These are phyloP conservation scores for Citrus trifoliata DNA, from an alignment of 345 rosid genomes.

Conservation along the genomic window DNA sequence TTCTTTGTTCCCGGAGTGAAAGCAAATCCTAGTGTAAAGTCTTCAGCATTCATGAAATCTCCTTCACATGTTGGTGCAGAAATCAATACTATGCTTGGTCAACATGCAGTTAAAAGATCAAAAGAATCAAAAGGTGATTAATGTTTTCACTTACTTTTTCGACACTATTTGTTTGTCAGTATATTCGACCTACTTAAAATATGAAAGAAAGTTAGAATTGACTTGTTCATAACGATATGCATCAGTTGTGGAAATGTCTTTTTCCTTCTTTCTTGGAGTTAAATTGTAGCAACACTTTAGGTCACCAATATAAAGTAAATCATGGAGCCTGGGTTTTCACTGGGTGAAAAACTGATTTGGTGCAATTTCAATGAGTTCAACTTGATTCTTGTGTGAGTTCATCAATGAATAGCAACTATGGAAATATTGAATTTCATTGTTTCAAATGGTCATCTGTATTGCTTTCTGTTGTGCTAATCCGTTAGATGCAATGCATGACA, in stretches of 20 bases:
- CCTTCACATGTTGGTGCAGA: conserved; percentile 5
- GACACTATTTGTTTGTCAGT: neutral
- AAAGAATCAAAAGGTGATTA: conserved; percentile 27
- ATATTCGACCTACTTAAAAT: neutral
- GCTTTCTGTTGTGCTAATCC: neutral
- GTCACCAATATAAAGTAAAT: neutral
- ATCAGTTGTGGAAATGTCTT: neutral
- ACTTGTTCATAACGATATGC: neutral
- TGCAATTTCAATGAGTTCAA: neutral
- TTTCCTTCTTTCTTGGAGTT: neutral
- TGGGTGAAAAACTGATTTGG: neutral
- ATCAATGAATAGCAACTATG: neutral
- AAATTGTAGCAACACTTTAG: neutral
- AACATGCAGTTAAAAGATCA: neutral
- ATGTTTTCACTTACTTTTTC: neutral
- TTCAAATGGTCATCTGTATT: neutral
- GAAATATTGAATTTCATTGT: neutral
- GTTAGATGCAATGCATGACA: neutral
- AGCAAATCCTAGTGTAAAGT: conserved; percentile 9
- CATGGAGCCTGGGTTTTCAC: neutral
- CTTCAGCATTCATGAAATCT: conserved; percentile 16
- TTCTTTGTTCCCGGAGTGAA: neutral
- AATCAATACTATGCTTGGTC: neutral
- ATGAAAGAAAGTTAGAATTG: neutral
- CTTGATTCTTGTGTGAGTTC: neutral